A percentile compares a stretch with the other conserved stretches of the same genome.
Evolutionary conservation across 2,329 filamentous ascomycete species (phyloP).

Genomic region (Curvularia hawaiiensis): DNA sequence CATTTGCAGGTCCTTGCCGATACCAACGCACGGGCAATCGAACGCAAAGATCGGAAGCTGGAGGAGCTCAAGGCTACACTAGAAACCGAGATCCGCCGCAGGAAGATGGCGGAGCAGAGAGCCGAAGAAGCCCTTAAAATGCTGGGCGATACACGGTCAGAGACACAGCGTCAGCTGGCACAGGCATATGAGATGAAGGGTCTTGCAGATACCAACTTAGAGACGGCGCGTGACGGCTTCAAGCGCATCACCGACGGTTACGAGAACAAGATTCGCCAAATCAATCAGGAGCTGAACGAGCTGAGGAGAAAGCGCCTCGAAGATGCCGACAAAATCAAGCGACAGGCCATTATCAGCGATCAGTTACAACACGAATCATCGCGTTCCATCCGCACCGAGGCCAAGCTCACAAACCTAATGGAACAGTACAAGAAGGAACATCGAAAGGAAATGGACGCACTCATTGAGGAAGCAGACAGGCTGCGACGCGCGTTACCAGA

Average conservation of each 20-base stretch:
- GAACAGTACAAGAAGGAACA: slow-evolving; percentile 69
- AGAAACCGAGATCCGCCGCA: slow-evolving; percentile 67
- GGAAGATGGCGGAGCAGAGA: slow-evolving; percentile 63
- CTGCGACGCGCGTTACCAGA: slow-evolving; percentile 61
- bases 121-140: slow-evolving; percentile 67
- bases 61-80: slow-evolving; percentile 69
- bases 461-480: slow-evolving; percentile 62
- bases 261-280: slow-evolving; percentile 56
- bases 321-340: slow-evolving; percentile 48
- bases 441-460: slow-evolving; percentile 63
- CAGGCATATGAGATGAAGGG: slow-evolving; percentile 54
- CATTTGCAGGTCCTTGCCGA: slow-evolving; percentile 70
- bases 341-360: slow-evolving; percentile 71
- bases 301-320: slow-evolving; percentile 36
- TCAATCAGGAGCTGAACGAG: slow-evolving; percentile 52
- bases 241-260: slow-evolving; percentile 65
- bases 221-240: slow-evolving; percentile 73
- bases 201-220: slow-evolving; percentile 65
- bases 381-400: slow-evolving; percentile 64
- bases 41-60: slow-evolving; percentile 75
- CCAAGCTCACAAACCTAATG: slow-evolving; percentile 64
- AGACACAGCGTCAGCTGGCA: slow-evolving; percentile 67
- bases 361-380: slow-evolving; percentile 74
- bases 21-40: slow-evolving; percentile 72
- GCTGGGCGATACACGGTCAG: slow-evolving; percentile 65